A percentile compares a stretch with the other conserved stretches of the same genome.
Evolutionary conservation across 768 basidiomycete genomes (phyloP).

Genomic region (Mycena olivaceomarginata): DNA sequence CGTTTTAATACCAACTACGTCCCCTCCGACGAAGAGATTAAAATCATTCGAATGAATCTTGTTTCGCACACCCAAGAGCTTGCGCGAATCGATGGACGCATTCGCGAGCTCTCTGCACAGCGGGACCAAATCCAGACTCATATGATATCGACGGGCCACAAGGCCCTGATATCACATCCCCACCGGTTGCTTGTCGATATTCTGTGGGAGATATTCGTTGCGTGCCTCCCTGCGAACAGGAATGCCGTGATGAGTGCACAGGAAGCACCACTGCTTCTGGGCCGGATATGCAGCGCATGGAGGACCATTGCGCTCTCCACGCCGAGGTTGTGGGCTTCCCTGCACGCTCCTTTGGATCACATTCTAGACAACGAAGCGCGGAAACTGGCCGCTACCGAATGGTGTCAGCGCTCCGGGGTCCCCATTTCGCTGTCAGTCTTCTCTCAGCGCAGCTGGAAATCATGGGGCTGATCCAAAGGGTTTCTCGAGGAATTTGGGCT

Average conservation of each 20-base stretch:
- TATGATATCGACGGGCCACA: background rate
- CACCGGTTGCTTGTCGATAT: background rate
- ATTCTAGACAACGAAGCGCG: background rate
- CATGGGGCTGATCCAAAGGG: too few relatives aligned
- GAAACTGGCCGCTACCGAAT: too few relatives aligned
- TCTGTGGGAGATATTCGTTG: background rate
- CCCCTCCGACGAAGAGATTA: constrained; percentile 1
- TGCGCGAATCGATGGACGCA: background rate
- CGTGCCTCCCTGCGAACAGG: constrained; percentile 24
- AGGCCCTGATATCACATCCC: background rate
- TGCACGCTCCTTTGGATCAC: background rate
- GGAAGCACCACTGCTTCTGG: constrained; percentile 29
- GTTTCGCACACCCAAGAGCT: background rate
- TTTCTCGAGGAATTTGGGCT: background rate
- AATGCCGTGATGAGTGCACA: constrained; percentile 8
- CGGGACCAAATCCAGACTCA: background rate
- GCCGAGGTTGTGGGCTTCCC: background rate
- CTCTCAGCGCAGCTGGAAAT: background rate
- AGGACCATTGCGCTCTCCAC: background rate
- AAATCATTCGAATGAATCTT: background rate
- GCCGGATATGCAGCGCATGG: constrained; percentile 16
- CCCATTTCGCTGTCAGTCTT: background rate
- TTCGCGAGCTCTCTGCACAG: background rate
- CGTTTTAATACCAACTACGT: background rate
- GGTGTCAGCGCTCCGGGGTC: background rate